These are phyloP conservation scores for Fusarium mangiferae DNA, from an alignment of 2,329 filamentous ascomycete genomes.

Conservation along the genomic window DNA sequence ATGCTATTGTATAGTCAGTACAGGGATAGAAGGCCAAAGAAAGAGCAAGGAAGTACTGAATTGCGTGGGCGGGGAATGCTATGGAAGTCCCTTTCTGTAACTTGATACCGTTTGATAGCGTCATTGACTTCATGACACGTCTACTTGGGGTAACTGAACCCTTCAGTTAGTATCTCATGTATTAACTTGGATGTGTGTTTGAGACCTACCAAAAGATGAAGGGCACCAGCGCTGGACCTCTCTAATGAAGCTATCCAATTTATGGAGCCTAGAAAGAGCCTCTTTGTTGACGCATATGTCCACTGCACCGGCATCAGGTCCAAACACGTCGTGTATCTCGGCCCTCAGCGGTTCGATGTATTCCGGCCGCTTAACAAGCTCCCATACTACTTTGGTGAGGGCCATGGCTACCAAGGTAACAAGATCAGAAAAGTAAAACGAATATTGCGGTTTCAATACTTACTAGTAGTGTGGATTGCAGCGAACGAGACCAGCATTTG, in stretches of 20 bases:
- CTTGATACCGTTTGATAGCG: neutral
- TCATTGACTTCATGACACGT: neutral
- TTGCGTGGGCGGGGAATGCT: neutral
- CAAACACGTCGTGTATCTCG: neutral
- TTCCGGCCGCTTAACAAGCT: neutral
- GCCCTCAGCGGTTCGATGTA: neutral
- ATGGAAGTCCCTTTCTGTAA: neutral
- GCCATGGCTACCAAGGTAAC: fast-evolving
- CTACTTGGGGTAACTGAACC: neutral
- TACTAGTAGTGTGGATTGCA: neutral
- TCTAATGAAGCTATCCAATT: neutral
- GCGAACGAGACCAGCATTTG: neutral
- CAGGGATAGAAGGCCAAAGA: no score
- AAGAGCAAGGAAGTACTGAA: neutral
- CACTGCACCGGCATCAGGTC: fast-evolving
- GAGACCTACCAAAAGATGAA: neutral
- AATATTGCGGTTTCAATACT: fast-evolving
- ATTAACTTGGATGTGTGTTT: fast-evolving
- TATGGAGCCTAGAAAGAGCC: neutral
- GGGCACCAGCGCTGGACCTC: neutral
- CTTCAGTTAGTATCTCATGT: fast-evolving
- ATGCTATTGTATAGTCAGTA: neutral
- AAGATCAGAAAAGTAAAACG: fast-evolving
- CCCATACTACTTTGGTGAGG: neutral
- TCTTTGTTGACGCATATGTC: neutral